Conservation (phyloP, 1,139 yeast genomes). For the Candida neerlandica region DNA sequence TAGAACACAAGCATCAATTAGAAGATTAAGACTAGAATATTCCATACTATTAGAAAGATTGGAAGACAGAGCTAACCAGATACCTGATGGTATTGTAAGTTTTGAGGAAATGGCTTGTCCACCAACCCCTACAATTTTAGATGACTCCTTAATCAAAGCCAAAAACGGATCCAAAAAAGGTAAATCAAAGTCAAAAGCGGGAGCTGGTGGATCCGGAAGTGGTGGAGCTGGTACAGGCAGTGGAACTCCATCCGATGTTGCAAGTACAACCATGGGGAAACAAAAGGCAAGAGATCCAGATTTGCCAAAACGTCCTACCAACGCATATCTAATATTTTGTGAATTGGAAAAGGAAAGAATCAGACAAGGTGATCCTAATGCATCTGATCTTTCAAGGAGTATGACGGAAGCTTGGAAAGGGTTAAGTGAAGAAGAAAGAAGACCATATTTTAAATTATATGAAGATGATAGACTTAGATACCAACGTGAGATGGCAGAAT, state of each 20-base stretch:
- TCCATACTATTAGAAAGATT: constrained; percentile 77
- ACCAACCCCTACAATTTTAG: constrained; percentile 40
- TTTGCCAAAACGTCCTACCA: constrained; percentile 86
- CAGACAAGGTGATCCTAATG: constrained; percentile 52
- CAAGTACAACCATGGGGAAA: constrained; percentile 13
- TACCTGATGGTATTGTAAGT: constrained; percentile 35
- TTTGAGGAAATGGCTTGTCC: constrained; percentile 48
- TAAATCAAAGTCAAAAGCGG: constrained; percentile 14
- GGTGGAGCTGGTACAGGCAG: constrained; percentile 2
- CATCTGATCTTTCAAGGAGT: constrained; percentile 70
- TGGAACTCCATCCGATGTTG: constrained; percentile 12
- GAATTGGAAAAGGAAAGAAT: constrained; percentile 81
- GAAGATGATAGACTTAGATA: constrained; percentile 81
- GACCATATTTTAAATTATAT: constrained; percentile 74
- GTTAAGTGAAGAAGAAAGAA: constrained; percentile 67
- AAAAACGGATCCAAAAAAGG: constrained; percentile 29
- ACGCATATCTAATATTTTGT: constrained; percentile 85
- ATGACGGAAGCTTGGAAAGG: constrained; percentile 88
- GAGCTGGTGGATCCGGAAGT: constrained; percentile 7
- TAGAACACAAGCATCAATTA: constrained; percentile 75
- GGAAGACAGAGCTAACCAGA: constrained; percentile 54
- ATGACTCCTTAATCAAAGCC: constrained; percentile 26
- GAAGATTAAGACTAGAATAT: constrained; percentile 81
- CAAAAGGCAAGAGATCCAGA: constrained; percentile 68
- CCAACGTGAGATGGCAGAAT: constrained; percentile 70